These are phyloP conservation scores for Trichoderma koningii DNA, from an alignment of 2,329 filamentous ascomycete species.

Conservation along the genomic window DNA sequence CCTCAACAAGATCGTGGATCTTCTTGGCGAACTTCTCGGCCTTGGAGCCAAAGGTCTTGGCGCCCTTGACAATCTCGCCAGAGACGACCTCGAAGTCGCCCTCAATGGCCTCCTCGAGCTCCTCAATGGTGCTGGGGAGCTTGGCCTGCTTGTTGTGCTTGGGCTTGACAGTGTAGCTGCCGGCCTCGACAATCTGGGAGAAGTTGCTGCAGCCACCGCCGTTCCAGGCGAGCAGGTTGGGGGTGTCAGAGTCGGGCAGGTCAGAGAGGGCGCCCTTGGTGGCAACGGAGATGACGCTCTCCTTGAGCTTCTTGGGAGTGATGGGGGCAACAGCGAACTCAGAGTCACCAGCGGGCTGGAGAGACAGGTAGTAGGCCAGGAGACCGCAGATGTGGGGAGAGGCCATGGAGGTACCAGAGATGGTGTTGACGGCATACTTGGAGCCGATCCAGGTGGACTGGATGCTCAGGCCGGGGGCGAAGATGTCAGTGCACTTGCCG, in stretches of 20 bases:
- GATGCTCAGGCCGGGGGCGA: constrained; percentile 95
- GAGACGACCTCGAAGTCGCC: constrained; percentile 61
- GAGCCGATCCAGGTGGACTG: constrained; percentile 98
- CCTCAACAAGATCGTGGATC: constrained; percentile 62
- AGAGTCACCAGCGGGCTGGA: constrained; percentile 87
- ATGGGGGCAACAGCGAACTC: constrained; percentile 87
- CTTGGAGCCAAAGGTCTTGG: constrained; percentile 56
- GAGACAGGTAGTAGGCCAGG: constrained; percentile 94
- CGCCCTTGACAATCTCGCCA: constrained; percentile 57
- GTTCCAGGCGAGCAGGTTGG: constrained; percentile 98
- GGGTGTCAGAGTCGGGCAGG: constrained; percentile 76
- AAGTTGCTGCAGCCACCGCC: constrained; percentile 94
- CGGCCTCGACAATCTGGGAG: constrained; percentile 73
- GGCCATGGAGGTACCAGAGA: constrained; percentile 99
- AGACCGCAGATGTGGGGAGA: constrained; percentile 97
- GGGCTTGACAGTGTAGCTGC: constrained; percentile 62
- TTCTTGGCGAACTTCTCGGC: constrained; percentile 64
- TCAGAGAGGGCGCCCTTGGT: constrained; percentile 77
- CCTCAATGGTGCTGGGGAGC: constrained; percentile 52
- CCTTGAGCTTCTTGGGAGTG: constrained; percentile 93
- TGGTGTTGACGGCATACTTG: constrained; percentile 96
- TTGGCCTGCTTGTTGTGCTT: constrained; percentile 34
- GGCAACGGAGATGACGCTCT: constrained; percentile 78
- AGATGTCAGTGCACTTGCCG: constrained; percentile 99
- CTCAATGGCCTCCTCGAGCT: constrained; percentile 62